phyloP scores from a whole-genome alignment of 495 filamentous ascomycete species.

The Clavariopsis aquatica region DNA sequence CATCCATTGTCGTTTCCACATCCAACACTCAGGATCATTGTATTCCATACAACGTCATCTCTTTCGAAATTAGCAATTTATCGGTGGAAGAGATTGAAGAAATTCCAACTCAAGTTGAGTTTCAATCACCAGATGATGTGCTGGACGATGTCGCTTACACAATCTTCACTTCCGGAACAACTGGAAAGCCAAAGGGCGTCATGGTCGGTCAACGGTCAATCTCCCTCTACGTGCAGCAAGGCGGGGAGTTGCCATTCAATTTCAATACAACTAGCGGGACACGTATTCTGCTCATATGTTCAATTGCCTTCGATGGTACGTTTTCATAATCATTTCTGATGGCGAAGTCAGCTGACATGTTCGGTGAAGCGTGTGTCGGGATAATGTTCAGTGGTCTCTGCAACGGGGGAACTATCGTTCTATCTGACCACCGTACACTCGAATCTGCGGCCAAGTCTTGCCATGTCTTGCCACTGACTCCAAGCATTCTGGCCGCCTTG shows the following conservation, averaged over 20 bases:
- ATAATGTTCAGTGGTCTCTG: constrained; percentile 26
- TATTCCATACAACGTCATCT: neutral
- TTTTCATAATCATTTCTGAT: neutral
- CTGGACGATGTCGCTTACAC: constrained; percentile 14
- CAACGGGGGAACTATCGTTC: constrained; percentile 33
- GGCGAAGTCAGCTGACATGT: neutral
- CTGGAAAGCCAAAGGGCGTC: constrained; percentile 33
- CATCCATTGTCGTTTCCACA: neutral
- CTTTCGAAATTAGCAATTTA: neutral
- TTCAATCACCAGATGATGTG: neutral
- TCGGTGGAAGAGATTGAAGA: neutral
- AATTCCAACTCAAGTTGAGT: neutral
- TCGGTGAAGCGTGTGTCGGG: constrained; percentile 14
- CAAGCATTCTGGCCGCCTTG: too few relatives aligned
- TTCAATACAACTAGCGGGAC: neutral
- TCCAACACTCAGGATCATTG: neutral
- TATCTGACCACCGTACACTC: constrained; percentile 25
- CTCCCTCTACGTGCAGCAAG: constrained; percentile 43
- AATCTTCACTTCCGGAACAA: constrained; percentile 35
- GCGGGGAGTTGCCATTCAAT: constrained; percentile 12
- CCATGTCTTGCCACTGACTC: constrained; percentile 18
- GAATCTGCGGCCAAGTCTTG: constrained; percentile 32
- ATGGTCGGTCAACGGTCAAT: constrained; percentile 45
- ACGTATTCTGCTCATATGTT: constrained; percentile 18
- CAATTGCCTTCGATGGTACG: constrained; percentile 32